A percentile compares a stretch with the other conserved stretches of the same genome.
Evolutionary conservation across 192 early-diverging fungal species (phyloP).

Genomic region (Linnemannia hyalina): DNA sequence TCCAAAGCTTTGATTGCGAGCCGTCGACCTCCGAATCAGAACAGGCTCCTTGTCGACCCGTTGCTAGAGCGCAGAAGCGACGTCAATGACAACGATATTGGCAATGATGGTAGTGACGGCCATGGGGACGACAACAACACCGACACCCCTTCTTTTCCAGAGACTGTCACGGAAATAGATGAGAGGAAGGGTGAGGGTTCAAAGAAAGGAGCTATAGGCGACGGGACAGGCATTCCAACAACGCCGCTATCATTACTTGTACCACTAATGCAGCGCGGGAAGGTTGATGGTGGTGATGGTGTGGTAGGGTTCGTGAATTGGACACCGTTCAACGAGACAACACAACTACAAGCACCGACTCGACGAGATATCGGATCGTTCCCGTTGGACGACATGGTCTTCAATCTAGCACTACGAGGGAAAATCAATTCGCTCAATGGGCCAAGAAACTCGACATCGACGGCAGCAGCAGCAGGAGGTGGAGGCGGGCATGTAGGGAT

Average conservation of each 20-base stretch:
- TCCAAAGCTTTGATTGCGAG: too few relatives aligned
- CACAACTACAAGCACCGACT: background rate
- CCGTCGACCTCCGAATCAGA: background rate
- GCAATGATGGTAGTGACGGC: background rate
- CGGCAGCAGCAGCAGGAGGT: background rate
- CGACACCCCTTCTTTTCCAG: background rate
- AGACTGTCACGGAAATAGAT: background rate
- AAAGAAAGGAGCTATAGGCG: background rate
- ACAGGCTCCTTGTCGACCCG: background rate
- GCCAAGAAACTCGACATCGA: background rate
- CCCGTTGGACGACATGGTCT: background rate
- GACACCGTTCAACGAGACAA: background rate
- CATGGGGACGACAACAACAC: background rate
- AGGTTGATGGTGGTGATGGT: background rate
- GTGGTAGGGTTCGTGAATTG: background rate
- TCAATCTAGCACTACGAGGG: background rate
- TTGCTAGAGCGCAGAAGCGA: background rate
- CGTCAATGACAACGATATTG: background rate
- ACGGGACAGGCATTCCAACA: background rate
- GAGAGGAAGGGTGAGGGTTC: background rate
- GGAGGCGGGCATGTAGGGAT: background rate
- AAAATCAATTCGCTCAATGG: background rate
- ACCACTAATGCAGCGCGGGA: background rate
- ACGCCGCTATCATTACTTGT: background rate
- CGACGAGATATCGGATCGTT: background rate